Percentiles rank a stretch among this genome's conserved stretches.
Evolutionary conservation across 768 basidiomycete species (phyloP).

Genomic region (Kwoniella dendrophila): DNA sequence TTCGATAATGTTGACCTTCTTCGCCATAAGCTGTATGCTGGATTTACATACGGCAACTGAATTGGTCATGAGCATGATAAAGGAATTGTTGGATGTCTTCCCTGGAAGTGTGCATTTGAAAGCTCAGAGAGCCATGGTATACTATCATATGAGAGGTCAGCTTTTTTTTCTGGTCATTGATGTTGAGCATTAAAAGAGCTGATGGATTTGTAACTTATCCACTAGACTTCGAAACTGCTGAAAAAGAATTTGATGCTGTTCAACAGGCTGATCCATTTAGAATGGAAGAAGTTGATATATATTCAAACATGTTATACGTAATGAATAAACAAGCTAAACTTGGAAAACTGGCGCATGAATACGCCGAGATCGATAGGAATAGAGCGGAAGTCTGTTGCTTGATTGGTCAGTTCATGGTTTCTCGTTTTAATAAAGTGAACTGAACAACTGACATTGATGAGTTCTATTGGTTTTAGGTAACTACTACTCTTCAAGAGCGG

Average conservation of each 20-base stretch:
- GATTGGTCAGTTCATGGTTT: slow-evolving; percentile 67
- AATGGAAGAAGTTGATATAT: slow-evolving; percentile 92
- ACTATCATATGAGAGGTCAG: slow-evolving; percentile 88
- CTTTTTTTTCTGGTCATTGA: background rate
- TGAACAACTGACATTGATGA: background rate
- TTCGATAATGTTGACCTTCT: slow-evolving; percentile 68
- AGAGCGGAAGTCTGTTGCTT: slow-evolving; percentile 95
- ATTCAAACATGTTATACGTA: slow-evolving; percentile 95
- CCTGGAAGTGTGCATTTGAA: slow-evolving; percentile 81
- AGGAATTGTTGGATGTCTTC: slow-evolving; percentile 77
- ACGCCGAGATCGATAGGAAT: slow-evolving; percentile 83
- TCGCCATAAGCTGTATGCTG: slow-evolving; percentile 85
- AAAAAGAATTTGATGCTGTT: slow-evolving; percentile 80
- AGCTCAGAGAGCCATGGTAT: slow-evolving; percentile 78
- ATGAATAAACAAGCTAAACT: slow-evolving; percentile 85
- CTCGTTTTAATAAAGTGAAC: background rate
- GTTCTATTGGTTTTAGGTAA: slow-evolving; percentile 68
- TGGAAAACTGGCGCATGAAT: slow-evolving; percentile 87
- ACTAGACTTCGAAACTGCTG: slow-evolving; percentile 83
- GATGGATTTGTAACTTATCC: background rate
- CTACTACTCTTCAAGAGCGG: slow-evolving; percentile 87
- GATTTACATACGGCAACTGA: slow-evolving; percentile 88
- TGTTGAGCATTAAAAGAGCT: slow-evolving; percentile 6
- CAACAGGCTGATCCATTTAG: slow-evolving; percentile 78
- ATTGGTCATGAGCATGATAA: slow-evolving; percentile 76